phyloP scores from a whole-genome alignment of 2,329 filamentous ascomycete species.

The Aurifilum marmelostoma region DNA sequence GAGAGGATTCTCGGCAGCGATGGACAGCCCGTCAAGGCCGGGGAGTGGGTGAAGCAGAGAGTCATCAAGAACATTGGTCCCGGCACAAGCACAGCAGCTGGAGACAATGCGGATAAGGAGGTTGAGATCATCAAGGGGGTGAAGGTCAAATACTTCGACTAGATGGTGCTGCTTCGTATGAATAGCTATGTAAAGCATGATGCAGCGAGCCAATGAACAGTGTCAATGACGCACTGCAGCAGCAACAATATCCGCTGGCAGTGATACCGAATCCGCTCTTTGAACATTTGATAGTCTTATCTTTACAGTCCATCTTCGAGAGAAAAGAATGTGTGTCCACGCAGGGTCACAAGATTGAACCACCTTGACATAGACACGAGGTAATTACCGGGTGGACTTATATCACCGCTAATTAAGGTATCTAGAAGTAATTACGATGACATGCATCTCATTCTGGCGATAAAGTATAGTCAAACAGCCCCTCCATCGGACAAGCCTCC shows the following conservation, averaged over 20 bases:
- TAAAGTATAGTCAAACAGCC: background rate
- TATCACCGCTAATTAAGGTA: too few relatives aligned
- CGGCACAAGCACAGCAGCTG: constrained; percentile 16
- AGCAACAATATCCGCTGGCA: too few relatives aligned
- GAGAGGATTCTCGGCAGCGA: constrained; percentile 29
- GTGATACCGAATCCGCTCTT: too few relatives aligned
- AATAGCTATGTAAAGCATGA: background rate
- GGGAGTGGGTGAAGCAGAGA: constrained; percentile 37
- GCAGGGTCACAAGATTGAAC: too few relatives aligned
- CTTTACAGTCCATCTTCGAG: too few relatives aligned
- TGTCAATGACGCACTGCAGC: background rate
- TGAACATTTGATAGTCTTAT: too few relatives aligned
- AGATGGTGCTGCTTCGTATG: background rate
- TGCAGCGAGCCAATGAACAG: background rate
- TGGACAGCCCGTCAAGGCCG: constrained; percentile 36
- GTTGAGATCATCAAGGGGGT: constrained; percentile 30
- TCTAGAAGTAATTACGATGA: too few relatives aligned
- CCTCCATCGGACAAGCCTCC: constrained; percentile 4
- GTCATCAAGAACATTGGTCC: constrained; percentile 33
- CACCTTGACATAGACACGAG: background rate
- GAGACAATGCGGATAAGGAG: constrained; percentile 29
- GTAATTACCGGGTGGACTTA: too few relatives aligned
- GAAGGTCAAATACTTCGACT: constrained; percentile 28
- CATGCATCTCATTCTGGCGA: too few relatives aligned
- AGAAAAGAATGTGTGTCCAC: too few relatives aligned